Conservation (phyloP, 306 rosid species). For the barrel medic (Medicago truncatula) region MtrunA17r5.0-ANR NC_053049.1:28471001-28471500, state of each 20-base stretch:
- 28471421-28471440: constrained; percentile 97
- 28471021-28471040: constrained; percentile 2
- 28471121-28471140: constrained; percentile 24
- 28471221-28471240: constrained; percentile 96
- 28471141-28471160: constrained; percentile 6
- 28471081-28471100: constrained; percentile 7
- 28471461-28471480: constrained; percentile 48
- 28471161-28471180: constrained; percentile 32
- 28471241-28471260: constrained; percentile 92
- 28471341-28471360: constrained; percentile 84
- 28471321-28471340: constrained; percentile 95
- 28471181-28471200: constrained; percentile 26
- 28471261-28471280: constrained; percentile 91
- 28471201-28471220: constrained; percentile 25
- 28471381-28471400: constrained; percentile 62
- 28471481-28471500: constrained; percentile 12
- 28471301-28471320: constrained; percentile 79
- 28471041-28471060: constrained; percentile 12
- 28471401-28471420: constrained; percentile 78
- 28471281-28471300: constrained; percentile 91
- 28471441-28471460: constrained; percentile 47
- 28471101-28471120: constrained; percentile 26
- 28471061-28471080: constrained; percentile 21
- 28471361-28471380: constrained; percentile 81
- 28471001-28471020: constrained; percentile 25